Percentiles rank a stretch among this genome's conserved stretches.
phyloP scores from a whole-genome alignment of 2,329 filamentous ascomycete genomes.

The Alternaria ethzedia region DNA sequence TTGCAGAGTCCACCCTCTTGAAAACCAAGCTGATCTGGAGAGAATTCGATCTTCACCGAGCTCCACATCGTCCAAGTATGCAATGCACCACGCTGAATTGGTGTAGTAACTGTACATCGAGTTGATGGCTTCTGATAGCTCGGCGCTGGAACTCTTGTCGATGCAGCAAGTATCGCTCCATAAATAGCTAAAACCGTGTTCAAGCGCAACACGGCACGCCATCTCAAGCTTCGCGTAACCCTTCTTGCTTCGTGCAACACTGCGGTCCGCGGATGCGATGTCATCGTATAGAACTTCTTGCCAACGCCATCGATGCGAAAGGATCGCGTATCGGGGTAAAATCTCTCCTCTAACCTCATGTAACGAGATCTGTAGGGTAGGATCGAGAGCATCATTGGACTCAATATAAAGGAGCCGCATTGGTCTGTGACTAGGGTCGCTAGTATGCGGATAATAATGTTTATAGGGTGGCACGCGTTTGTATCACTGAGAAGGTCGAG shows the following conservation, averaged over 20 bases:
- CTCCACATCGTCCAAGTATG: neutral
- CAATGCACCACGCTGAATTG: neutral
- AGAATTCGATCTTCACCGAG: neutral
- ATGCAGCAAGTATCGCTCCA: conserved; percentile 2
- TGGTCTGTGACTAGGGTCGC: neutral
- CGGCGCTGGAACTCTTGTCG: neutral
- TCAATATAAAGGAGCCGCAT: neutral
- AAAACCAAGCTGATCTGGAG: neutral
- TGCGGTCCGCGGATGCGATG: neutral
- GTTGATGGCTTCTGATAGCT: neutral
- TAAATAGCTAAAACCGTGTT: neutral
- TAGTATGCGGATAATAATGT: neutral
- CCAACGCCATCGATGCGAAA: conserved; percentile 13
- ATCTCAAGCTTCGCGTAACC: neutral
- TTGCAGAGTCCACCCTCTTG: neutral
- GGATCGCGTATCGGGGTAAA: conserved; percentile 2
- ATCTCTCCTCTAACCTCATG: too few species aligned
- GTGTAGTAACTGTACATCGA: conserved; percentile 1
- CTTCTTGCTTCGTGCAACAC: neutral
- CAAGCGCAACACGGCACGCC: neutral
- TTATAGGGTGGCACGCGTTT: neutral
- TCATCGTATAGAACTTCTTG: conserved; percentile 12
- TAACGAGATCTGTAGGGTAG: neutral
- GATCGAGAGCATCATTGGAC: neutral
- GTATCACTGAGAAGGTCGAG: neutral